Evolutionary conservation across 805 yeast genomes (phyloP).

Genomic region (Monosporozyma servazzii): DNA sequence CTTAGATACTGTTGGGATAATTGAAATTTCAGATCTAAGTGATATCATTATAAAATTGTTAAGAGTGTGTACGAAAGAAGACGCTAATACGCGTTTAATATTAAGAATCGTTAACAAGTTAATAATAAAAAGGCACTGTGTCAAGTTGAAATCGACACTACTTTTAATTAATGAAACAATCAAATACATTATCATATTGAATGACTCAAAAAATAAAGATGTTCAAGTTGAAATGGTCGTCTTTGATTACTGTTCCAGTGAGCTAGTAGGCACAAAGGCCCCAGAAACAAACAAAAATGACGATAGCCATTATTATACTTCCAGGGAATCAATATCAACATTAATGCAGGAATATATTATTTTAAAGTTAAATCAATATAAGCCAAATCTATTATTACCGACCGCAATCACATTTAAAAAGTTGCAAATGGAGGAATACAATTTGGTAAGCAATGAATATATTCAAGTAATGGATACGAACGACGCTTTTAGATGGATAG

Average conservation of each 20-base stretch:
- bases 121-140: constrained; percentile 35
- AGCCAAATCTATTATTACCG: constrained; percentile 3
- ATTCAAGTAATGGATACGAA: constrained; percentile 9
- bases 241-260: constrained; percentile 39
- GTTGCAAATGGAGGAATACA: neutral
- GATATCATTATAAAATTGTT: constrained; percentile 19
- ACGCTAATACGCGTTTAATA: constrained; percentile 25
- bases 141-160: constrained; percentile 33
- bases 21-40: constrained; percentile 10
- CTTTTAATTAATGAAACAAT: constrained; percentile 34
- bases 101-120: constrained; percentile 40
- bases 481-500: constrained; percentile 15
- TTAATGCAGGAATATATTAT: constrained; percentile 13
- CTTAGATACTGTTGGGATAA: constrained; percentile 19
- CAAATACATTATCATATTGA: constrained; percentile 28
- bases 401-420: neutral
- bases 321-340: neutral
- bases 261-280: constrained; percentile 28
- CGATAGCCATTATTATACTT: neutral
- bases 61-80: constrained; percentile 18
- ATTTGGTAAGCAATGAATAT: constrained; percentile 9
- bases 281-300: constrained; percentile 11
- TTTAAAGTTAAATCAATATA: constrained; percentile 9
- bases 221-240: constrained; percentile 37
- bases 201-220: constrained; percentile 34